phyloP scores from a whole-genome alignment of 768 basidiomycete species.

The Suillus discolor region DNA sequence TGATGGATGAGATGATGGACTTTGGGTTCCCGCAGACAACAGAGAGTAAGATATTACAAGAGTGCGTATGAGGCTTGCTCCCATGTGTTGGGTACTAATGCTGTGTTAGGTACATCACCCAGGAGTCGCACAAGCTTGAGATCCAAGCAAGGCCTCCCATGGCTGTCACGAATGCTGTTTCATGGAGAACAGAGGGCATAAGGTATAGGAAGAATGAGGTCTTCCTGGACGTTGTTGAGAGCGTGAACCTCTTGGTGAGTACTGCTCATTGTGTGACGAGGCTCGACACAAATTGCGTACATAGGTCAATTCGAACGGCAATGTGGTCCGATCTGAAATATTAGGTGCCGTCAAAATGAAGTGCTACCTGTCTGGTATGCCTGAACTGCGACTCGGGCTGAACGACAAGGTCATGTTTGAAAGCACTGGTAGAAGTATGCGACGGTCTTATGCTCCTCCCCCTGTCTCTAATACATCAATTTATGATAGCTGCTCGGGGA shows the following conservation, averaged over 20 bases:
- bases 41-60: conserved; percentile 98
- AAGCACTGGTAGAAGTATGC: conserved; percentile 89
- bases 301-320: conserved; percentile 95
- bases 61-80: conserved; percentile 44
- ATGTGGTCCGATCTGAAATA: conserved; percentile 96
- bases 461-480: conserved; percentile 1
- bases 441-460: not conserved
- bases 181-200: conserved; percentile 97
- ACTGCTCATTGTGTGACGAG: not conserved
- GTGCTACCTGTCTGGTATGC: conserved; percentile 99
- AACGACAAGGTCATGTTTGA: conserved; percentile 99
- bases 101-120: conserved; percentile 84
- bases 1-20: conserved; percentile 99
- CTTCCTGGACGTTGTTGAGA: conserved; percentile 97
- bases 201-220: conserved; percentile 99
- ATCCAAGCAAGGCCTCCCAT: conserved; percentile 90
- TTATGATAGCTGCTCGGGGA: conserved; percentile 74
- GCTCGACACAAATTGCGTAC: not conserved
- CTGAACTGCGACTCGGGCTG: conserved; percentile 89
- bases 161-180: conserved; percentile 98
- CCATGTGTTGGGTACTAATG: not conserved
- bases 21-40: conserved; percentile 99
- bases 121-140: conserved; percentile 97
- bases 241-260: conserved; percentile 90
- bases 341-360: conserved; percentile 99